These are phyloP conservation scores for Trifolium repens DNA, from an alignment of 306 rosid genomes.

Conservation along the genomic window DNA sequence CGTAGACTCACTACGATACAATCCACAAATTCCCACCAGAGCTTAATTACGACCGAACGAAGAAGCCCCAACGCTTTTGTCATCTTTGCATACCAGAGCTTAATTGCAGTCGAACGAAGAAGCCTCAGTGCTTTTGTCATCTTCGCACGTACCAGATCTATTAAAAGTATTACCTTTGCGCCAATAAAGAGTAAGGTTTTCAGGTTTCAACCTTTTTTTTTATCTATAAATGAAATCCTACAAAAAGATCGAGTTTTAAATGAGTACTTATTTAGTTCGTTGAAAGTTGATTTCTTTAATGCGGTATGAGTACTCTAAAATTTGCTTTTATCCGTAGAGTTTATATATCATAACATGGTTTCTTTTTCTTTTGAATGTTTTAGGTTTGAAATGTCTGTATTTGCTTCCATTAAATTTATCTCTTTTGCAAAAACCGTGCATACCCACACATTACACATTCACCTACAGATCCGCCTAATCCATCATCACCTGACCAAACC, in stretches of 20 bases:
- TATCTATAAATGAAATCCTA: not conserved
- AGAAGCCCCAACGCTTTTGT: not conserved
- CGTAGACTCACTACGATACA: not conserved
- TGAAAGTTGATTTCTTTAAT: not conserved
- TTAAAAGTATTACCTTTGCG: not conserved
- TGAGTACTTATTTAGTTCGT: not conserved
- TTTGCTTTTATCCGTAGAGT: no score
- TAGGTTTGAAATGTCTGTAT: not conserved
- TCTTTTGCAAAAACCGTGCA: not conserved
- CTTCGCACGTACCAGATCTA: not conserved
- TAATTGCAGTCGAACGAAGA: not conserved
- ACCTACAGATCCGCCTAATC: not conserved
- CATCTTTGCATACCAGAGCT: no score
- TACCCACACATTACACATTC: not conserved
- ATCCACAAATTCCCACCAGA: not conserved
- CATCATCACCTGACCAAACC: not conserved
- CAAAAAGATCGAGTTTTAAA: not conserved
- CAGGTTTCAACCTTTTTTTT: no score
- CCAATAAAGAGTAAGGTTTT: not conserved
- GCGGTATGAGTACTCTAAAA: no score
- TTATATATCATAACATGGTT: no score
- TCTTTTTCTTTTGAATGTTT: no score
- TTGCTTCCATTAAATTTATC: not conserved
- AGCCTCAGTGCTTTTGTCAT: not conserved
- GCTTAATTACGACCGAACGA: no score